A percentile compares a stretch with the other conserved stretches of the same genome.
Evolutionary conservation across 2,329 filamentous ascomycete species (phyloP).

Genomic region (Neobulgaria alba): DNA sequence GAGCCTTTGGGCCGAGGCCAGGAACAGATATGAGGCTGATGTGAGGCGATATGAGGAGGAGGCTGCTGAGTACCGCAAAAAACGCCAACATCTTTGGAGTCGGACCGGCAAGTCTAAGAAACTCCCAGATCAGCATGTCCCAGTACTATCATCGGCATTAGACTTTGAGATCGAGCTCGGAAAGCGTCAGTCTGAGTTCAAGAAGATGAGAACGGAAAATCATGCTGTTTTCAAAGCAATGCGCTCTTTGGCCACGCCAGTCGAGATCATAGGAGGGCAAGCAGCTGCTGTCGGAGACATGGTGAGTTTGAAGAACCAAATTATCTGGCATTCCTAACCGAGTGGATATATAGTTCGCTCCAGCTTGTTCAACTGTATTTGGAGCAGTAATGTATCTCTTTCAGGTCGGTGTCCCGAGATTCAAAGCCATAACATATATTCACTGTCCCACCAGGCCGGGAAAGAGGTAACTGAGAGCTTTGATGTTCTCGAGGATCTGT

Average conservation of each 20-base stretch:
- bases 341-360: constrained; percentile 1
- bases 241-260: not conserved
- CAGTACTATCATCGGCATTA: no score
- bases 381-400: constrained; percentile 5
- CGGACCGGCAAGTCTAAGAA: no score
- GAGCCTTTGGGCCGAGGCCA: no score
- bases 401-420: no score
- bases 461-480: not conserved
- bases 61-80: no score
- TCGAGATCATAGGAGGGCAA: constrained; percentile 3
- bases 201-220: not conserved
- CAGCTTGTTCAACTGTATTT: constrained; percentile 1
- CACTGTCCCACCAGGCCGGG: no score
- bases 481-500: constrained; percentile 1
- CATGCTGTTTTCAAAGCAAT: constrained; percentile 1
- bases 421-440: no score
- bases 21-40: no score
- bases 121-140: no score
- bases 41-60: no score
- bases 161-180: not conserved
- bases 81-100: no score
- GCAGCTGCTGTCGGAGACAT: constrained; percentile 1
- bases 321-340: no score
- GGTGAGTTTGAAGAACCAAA: not conserved
- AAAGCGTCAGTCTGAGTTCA: not conserved